A percentile compares a stretch with the other conserved stretches of the same genome.
Conservation (phyloP, 1,284 basidiomycete species). For the Wolfiporia cocos region DNA sequence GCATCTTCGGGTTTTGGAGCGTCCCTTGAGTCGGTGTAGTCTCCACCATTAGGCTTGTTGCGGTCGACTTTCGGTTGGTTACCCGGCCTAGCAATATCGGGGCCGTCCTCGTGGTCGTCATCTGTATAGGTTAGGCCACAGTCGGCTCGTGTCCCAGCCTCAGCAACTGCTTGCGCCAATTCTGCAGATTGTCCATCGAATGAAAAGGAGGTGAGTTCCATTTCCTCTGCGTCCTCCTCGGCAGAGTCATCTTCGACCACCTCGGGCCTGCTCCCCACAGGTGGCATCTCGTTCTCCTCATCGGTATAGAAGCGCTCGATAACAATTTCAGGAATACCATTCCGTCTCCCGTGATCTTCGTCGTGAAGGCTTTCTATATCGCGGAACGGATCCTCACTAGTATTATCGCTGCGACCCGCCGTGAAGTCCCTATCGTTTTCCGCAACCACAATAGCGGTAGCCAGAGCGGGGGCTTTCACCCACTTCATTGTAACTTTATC, state of each 20-base stretch:
- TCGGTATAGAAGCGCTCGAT: slow-evolving; percentile 20
- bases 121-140: too few species aligned
- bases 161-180: slow-evolving; percentile 28
- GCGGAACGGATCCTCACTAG: slow-evolving; percentile 80
- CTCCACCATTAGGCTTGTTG: too few species aligned
- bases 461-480: slow-evolving; percentile 56
- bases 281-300: slow-evolving; percentile 25
- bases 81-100: slow-evolving; percentile 16
- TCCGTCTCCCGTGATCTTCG: slow-evolving; percentile 29
- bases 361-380: slow-evolving; percentile 81
- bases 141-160: too few species aligned
- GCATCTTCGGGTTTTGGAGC: too few species aligned
- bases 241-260: slow-evolving; percentile 40
- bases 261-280: slow-evolving; percentile 45
- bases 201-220: slow-evolving; percentile 63
- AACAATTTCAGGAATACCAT: slow-evolving; percentile 12
- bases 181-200: slow-evolving; percentile 51
- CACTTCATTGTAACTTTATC: slow-evolving; percentile 79
- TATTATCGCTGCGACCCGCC: slow-evolving; percentile 33
- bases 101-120: slow-evolving; percentile 11
- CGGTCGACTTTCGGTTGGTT: too few species aligned
- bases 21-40: too few species aligned
- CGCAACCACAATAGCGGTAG: slow-evolving; percentile 25
- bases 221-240: slow-evolving; percentile 54
- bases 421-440: slow-evolving; percentile 30